Base-by-base conservation (phyloP, 1,284 basidiomycete genomes). In the Trichosporon sp. region DNA sequence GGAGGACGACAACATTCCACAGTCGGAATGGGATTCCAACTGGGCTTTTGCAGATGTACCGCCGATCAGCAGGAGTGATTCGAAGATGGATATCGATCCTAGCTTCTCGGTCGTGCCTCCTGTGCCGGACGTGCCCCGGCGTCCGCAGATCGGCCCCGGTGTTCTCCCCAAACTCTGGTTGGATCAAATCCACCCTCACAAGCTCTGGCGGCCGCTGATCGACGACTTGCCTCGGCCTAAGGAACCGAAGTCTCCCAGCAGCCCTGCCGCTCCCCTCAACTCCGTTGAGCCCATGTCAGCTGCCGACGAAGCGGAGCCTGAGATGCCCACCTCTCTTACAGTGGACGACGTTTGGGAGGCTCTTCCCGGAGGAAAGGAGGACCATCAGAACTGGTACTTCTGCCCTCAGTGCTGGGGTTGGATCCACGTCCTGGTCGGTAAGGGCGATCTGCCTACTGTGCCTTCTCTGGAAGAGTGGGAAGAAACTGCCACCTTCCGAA, bases 341-440 rank as follows among this genome's bases (percentile, higher is more conserved):
- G 0, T 71, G 5, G 71, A 70, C 16, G 78, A 82, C 31, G 78
- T 83, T 0, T 75, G 70, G 71, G 76, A 76, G 2, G 75, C 81
- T 2, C 73, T 79, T 7, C 81, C 81, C 1, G 81, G 81, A 6
- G 76, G 77, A 1, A 40, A 48, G 21, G 66, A 73, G 5, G 35
- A 70, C 19, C 74, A 76, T 51, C 35, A 70, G 4, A 73, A 81
- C 21, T 83, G 80, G 80, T 83, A 75, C 69, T 83, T 82, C 71
- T 83, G 81, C 67, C 64, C 75, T 14, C 73, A 73, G 0, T 83
- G 81, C 64, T 81, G 78, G 77, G 78, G 73, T 2, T 83, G 81
- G 81, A 43, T 79, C 8, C 71, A 76, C 16, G 75, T 83, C 10
- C 66, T 71, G 1, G 66, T 70, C 5, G 76, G 77, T 8, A 51